A percentile compares a stretch with the other conserved stretches of the same genome.
phyloP scores from a whole-genome alignment of 345 rosid genomes.

The sweet orange (Citrus sinensis) region DNA sequence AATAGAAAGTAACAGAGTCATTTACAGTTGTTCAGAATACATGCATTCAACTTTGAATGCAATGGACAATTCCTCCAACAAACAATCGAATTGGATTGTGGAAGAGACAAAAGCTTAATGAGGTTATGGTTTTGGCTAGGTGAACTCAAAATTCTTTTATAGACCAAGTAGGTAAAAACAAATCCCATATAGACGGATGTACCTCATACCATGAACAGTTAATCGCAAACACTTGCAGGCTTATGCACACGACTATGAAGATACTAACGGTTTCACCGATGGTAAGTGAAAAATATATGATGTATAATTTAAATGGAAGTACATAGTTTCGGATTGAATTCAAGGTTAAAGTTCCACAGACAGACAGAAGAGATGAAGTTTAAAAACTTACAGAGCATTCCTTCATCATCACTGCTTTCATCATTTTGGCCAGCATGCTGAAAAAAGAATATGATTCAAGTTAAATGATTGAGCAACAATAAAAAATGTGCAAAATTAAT shows the following conservation, averaged over 20 bases:
- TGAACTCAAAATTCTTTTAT: not conserved
- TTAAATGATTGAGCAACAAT: not conserved
- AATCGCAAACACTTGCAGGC: not conserved
- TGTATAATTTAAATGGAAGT: not conserved
- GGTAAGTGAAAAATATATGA: not conserved
- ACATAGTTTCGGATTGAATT: not conserved
- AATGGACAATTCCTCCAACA: not conserved
- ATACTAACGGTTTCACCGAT: not conserved
- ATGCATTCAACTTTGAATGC: not conserved
- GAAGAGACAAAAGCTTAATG: not conserved
- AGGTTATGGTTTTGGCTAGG: not conserved
- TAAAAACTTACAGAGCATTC: constrained; percentile 86
- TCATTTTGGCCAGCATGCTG: constrained; percentile 58
- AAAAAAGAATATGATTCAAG: constrained; percentile 20
- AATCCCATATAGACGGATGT: not conserved
- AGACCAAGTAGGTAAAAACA: not conserved
- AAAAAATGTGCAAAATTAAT: not conserved
- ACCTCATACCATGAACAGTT: not conserved
- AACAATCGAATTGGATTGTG: not conserved
- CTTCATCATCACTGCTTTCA: constrained; percentile 84
- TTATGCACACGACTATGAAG: not conserved
- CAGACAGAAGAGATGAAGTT: not conserved
- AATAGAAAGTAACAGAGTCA: not conserved
- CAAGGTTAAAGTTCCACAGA: not conserved
- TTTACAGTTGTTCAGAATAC: not conserved